Conservation (phyloP, 2,329 filamentous ascomycete species). For the Chaetomium sp. region DNA sequence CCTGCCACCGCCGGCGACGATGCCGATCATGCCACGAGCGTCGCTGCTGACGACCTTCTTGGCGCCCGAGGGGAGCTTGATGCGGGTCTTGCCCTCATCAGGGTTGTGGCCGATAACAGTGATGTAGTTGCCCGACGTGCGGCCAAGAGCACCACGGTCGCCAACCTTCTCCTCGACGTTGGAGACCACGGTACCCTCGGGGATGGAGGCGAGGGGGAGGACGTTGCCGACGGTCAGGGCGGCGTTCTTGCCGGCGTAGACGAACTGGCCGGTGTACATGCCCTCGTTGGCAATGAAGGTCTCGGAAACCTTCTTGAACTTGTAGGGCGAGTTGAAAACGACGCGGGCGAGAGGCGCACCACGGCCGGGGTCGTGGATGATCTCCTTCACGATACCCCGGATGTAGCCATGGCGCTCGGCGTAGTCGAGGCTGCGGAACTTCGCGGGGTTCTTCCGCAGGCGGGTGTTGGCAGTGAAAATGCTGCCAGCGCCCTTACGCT, state of each 20-base stretch:
- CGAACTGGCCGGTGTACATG: constrained; percentile 99
- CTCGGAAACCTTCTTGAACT: constrained; percentile 96
- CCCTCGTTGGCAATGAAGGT: constrained; percentile 99
- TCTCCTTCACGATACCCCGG: constrained; percentile 96
- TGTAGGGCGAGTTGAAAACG: constrained; percentile 96
- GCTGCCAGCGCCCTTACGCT: constrained; percentile 62
- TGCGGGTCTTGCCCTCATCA: constrained; percentile 98
- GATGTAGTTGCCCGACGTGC: constrained; percentile 99
- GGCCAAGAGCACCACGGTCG: constrained; percentile 93
- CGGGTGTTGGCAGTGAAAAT: constrained; percentile 70
- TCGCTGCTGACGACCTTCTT: constrained; percentile 97
- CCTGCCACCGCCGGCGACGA: constrained; percentile 98
- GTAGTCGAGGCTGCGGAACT: constrained; percentile 97
- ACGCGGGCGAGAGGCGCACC: constrained; percentile 97
- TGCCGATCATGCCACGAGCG: constrained; percentile 97
- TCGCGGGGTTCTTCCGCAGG: constrained; percentile 89
- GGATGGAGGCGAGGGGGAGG: constrained; percentile 89
- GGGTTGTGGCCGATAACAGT: constrained; percentile 97
- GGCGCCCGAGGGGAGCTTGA: constrained; percentile 98
- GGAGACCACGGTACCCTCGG: constrained; percentile 98
- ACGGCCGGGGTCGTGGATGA: constrained; percentile 98
- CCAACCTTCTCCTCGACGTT: constrained; percentile 99
- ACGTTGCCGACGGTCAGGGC: constrained; percentile 96
- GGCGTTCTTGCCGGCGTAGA: constrained; percentile 99
- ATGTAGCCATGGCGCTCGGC: constrained; percentile 97